Evolutionary conservation across 2,329 filamentous ascomycete genomes (phyloP), one percentile per base, ranked within the genome.

Genomic region (Chlorencoelia australis): DNA sequence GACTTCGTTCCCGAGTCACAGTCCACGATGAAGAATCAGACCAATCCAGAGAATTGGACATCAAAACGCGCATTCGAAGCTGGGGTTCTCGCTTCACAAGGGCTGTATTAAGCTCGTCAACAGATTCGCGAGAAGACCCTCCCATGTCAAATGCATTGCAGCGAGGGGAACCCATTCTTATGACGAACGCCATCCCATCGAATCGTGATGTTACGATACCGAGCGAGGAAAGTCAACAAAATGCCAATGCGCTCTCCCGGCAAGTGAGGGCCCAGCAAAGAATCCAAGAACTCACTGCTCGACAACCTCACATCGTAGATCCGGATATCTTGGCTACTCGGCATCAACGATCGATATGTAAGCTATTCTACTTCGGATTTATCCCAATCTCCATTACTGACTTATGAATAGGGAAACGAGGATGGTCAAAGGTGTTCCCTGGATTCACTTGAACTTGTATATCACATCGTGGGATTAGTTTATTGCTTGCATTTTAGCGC

Each of bases 1-100:
- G 69, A 21, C 34, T 56, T 33, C 43, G 52, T 16, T 45, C 50
- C 10, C 41, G 45, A 29, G 37, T 53, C 10, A 45, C 25, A 8
- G 36, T 48, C 3, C 27, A 42, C 16, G 44, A 49, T 24, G 41
- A 46, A 19, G 31, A 41, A n/a, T n/a, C n/a, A n/a, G n/a, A n/a
- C n/a, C n/a, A n/a, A n/a, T n/a, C n/a, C n/a, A n/a, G n/a, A n/a
- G n/a, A n/a, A n/a, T n/a, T n/a, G n/a, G n/a, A n/a, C n/a, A n/a
- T n/a, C n/a, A n/a, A n/a, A 30, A 30, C 19, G 18, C 40, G 39
- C 11, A 13, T 45, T 10, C 35, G 38, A 13, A 34, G 34, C 10
- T 31, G 46, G 8, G 29, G 40, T 14, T 37, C 37, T 9, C 35
- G 31, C 15, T 22, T 48, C 3, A 39, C 38, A 24, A 39, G 35